Evolutionary conservation across 2,329 filamentous ascomycete species (phyloP).

Genomic region (Juglanconis oblonga): DNA sequence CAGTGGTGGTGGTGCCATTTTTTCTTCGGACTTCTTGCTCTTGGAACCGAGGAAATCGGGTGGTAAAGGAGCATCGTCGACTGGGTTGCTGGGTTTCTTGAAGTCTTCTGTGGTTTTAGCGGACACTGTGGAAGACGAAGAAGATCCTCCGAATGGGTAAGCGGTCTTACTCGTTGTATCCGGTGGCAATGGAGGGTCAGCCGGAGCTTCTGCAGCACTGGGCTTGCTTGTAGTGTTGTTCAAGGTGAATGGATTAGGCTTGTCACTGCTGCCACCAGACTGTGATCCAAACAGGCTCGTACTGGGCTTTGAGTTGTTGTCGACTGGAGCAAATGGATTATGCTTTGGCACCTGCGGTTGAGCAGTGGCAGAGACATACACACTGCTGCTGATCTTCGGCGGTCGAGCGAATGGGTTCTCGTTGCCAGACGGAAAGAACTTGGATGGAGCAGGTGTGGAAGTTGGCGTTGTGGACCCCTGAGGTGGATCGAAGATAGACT

Average conservation of each 20-base stretch:
- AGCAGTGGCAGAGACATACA: not conserved
- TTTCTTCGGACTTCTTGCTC: constrained; percentile 22
- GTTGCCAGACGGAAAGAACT: constrained; percentile 20
- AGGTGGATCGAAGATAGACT: constrained; percentile 29
- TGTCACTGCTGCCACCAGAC: not conserved
- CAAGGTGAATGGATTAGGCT: constrained; percentile 15
- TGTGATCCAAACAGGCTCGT: constrained; percentile 17
- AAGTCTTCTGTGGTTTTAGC: constrained; percentile 30
- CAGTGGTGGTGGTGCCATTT: not conserved
- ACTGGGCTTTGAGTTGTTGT: constrained; percentile 18
- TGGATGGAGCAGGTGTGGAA: constrained; percentile 45
- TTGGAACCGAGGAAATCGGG: constrained; percentile 33
- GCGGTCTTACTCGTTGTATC: constrained; percentile 53
- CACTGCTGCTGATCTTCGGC: not conserved
- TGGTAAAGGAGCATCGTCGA: constrained; percentile 27
- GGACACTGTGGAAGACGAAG: constrained; percentile 49
- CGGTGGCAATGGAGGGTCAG: constrained; percentile 47
- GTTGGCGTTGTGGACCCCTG: constrained; percentile 47
- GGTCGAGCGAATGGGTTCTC: not conserved
- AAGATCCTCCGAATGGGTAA: constrained; percentile 48
- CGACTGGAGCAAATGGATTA: constrained; percentile 20
- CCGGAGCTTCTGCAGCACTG: constrained; percentile 27
- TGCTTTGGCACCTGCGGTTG: not conserved
- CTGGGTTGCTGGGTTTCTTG: constrained; percentile 18
- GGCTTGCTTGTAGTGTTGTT: constrained; percentile 35